Evolutionary conservation across 192 early-diverging fungal genomes (phyloP), one percentile per base, ranked within the genome.

Genomic region (Globomyces pollinis-pini): DNA sequence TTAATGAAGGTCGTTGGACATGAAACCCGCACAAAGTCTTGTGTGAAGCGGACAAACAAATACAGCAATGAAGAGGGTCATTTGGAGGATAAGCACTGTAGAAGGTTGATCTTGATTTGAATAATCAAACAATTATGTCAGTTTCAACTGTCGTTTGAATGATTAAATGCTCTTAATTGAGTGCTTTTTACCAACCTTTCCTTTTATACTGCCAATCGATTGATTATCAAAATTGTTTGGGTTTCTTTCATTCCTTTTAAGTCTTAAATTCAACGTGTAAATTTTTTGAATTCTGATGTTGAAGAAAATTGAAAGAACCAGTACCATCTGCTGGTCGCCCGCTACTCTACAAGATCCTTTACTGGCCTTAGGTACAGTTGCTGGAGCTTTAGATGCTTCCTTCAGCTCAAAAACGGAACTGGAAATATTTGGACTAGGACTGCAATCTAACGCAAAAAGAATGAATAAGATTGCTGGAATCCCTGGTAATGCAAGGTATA

Each of bases 351-450:
- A 39, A 26, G 86, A 89, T 61, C 73, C 75, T 1, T 75, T 94
- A 33, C 75, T 99, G 50, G 96, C 93, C 2, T 75, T 84, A 2
- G 96, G 93, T 49, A 94, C 96, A 9, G 91, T 91, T 18, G 91
- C 96, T 2, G 96, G 96, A 2, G 96, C 96, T 20, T 79, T 99
- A 53, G 96, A 99, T 74, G 91, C 91, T 33, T 86, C 88, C 13
- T 99, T 99, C 67, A 90, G 85, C 50, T 92, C 89, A 61, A 79
- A 82, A 15, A 84, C 94, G 4, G 82, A 86, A 66, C 79, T 99
- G 33, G 96, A 96, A 70, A 70, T 99, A 38, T 93, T 91, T 68
- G 75, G 84, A 52, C 79, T 95, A 26, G 79, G 73, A 42, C 61
- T 76, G 30, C 54, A 36, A 47, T 31, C 63, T 20, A 20, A 53